Conservation (phyloP, 768 basidiomycete genomes). For the Rhizopogon salebrosus region DNA sequence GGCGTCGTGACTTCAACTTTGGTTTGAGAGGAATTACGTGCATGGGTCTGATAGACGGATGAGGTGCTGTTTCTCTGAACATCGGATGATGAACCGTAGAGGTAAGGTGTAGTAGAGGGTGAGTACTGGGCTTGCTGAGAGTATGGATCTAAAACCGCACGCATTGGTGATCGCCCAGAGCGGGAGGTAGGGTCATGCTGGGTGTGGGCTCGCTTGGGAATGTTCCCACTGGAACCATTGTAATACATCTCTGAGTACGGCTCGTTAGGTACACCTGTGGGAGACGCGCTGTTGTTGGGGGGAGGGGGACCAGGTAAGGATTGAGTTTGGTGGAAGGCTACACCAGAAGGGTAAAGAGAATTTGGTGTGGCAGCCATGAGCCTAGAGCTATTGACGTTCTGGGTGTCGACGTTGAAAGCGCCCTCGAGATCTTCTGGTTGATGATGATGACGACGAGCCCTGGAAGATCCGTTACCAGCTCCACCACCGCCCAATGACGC, state of each 20-base stretch:
- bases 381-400: conserved; percentile 14
- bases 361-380: conserved; percentile 27
- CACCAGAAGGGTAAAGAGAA: conserved; percentile 54
- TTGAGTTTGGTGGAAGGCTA: conserved; percentile 54
- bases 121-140: conserved; percentile 62
- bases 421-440: conserved; percentile 65
- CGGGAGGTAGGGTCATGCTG: conserved; percentile 50
- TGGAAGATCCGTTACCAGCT: conserved; percentile 35
- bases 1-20: conserved; percentile 50
- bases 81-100: conserved; percentile 32
- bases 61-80: conserved; percentile 37
- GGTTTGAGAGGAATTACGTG: conserved; percentile 51
- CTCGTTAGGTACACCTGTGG: conserved; percentile 32
- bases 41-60: conserved; percentile 48
- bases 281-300: conserved; percentile 30
- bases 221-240: conserved; percentile 40
- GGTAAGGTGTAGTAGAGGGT: conserved; percentile 45
- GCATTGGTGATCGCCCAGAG: conserved; percentile 57
- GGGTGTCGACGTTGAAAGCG: conserved; percentile 35
- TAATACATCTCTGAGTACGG: conserved; percentile 60
- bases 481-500: conserved; percentile 53
- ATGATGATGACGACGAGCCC: conserved; percentile 63
- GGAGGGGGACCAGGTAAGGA: conserved; percentile 26
- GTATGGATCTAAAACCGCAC: conserved; percentile 65
- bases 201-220: conserved; percentile 52